phyloP scores from a whole-genome alignment of 75 land plant species.

The Picea sitchensis region DNA sequence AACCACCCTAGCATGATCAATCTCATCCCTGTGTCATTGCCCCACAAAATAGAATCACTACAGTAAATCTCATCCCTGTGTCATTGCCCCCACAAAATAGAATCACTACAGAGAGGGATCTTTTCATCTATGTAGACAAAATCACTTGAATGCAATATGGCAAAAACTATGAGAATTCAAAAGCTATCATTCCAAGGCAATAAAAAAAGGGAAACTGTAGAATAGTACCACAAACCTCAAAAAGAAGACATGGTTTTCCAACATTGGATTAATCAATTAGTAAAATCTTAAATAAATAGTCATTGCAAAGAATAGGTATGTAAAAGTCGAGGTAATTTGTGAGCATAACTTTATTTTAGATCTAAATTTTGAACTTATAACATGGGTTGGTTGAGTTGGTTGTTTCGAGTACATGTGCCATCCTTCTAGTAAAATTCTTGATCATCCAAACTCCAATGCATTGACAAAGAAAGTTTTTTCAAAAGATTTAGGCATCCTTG shows the following conservation, averaged over 20 bases:
- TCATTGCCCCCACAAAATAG: neutral
- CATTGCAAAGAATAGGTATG: constrained; percentile 17
- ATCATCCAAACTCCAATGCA: too few species aligned
- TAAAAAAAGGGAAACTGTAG: neutral
- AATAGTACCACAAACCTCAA: constrained; percentile 48
- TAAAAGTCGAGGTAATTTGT: neutral
- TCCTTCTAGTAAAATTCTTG: too few species aligned
- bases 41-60: neutral
- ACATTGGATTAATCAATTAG: constrained; percentile 59
- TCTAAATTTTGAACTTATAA: too few species aligned
- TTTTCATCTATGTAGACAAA: neutral
- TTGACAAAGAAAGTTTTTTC: too few species aligned
- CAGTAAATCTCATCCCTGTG: too few species aligned
- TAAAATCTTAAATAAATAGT: constrained; percentile 49
- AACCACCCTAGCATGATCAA: too few species aligned
- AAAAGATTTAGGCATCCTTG: too few species aligned
- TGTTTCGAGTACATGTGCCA: too few species aligned
- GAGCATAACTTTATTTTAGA: too few species aligned
- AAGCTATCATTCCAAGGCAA: neutral
- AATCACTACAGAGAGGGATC: neutral
- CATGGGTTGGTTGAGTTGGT: too few species aligned
- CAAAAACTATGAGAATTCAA: neutral
- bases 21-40: neutral
- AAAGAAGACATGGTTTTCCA: constrained; percentile 52
- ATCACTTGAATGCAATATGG: neutral